phyloP scores from a whole-genome alignment of 352 stramenopile genomes.

The Globisporangium spinosum region DNA sequence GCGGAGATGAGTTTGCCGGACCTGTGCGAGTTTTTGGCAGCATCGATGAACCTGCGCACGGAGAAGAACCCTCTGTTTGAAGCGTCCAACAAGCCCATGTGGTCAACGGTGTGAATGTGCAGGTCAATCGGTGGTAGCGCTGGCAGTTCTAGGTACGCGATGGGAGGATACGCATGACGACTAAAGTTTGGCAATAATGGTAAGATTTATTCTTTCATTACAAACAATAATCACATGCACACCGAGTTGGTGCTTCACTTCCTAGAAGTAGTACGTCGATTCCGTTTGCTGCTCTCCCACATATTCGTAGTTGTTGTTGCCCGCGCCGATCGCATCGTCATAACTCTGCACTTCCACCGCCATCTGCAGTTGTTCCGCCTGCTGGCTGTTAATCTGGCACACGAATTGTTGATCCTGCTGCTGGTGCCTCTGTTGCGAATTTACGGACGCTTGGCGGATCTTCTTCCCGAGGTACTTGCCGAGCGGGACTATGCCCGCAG shows the following conservation, averaged over 20 bases:
- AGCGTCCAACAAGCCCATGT: conserved; percentile 43
- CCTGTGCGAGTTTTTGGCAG: conserved; percentile 42
- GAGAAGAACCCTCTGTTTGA: conserved; percentile 46
- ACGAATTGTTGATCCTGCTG: conserved; percentile 4
- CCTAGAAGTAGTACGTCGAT: conserved; percentile 12
- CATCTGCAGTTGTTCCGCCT: neutral
- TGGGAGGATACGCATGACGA: no score
- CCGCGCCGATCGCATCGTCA: neutral
- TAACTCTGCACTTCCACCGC: neutral
- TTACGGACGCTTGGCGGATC: neutral
- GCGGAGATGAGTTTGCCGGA: conserved; percentile 38
- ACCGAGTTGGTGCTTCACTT: no score
- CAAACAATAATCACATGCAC: neutral
- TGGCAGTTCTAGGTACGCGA: neutral
- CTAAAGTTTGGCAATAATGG: neutral
- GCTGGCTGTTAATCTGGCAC: neutral
- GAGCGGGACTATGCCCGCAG: conserved; percentile 4
- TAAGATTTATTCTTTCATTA: neutral
- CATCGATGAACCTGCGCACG: conserved; percentile 53
- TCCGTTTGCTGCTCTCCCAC: conserved; percentile 8
- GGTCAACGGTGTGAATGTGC: conserved; percentile 39
- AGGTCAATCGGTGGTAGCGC: neutral
- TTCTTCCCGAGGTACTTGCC: conserved; percentile 13
- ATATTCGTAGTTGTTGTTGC: conserved; percentile 2
- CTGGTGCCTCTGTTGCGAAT: conserved; percentile 4